Conservation (phyloP, 1,139 yeast species). For the Magnusiomyces clavatus region DNA sequence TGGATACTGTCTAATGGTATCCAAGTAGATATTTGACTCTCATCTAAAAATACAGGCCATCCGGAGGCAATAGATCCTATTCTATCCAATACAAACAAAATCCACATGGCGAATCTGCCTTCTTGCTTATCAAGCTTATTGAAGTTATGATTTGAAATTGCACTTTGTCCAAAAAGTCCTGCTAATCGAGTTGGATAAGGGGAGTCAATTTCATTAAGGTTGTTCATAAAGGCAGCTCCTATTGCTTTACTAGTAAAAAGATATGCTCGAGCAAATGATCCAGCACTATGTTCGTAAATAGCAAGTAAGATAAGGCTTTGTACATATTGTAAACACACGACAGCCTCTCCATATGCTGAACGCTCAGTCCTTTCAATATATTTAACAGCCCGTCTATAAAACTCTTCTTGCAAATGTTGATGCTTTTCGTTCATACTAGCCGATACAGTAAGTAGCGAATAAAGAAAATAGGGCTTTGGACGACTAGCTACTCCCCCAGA, state of each 20-base stretch:
- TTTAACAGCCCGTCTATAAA: constrained; percentile 24
- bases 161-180: background rate
- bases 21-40: constrained; percentile 20
- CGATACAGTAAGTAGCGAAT: constrained; percentile 25
- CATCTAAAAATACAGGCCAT: constrained; percentile 24
- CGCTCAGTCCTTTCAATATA: constrained; percentile 19
- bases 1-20: constrained; percentile 20
- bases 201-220: constrained; percentile 21
- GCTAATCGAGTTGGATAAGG: constrained; percentile 6
- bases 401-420: constrained; percentile 16
- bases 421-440: constrained; percentile 20
- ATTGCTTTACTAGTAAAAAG: constrained; percentile 25
- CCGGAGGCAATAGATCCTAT: constrained; percentile 26
- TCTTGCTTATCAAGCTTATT: constrained; percentile 14
- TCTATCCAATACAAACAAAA: constrained; percentile 22
- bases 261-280: constrained; percentile 29
- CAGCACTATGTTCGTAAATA: constrained; percentile 23
- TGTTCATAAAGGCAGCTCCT: constrained; percentile 22
- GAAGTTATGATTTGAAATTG: background rate
- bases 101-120: constrained; percentile 23
- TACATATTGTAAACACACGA: constrained; percentile 20
- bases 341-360: constrained; percentile 17
- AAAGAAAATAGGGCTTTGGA: constrained; percentile 26
- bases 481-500: constrained; percentile 14
- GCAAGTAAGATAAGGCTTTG: constrained; percentile 25